These are phyloP conservation scores for Typha latifolia DNA, from an alignment of 176 grass and related monocot genomes.

Conservation along the genomic window DNA sequence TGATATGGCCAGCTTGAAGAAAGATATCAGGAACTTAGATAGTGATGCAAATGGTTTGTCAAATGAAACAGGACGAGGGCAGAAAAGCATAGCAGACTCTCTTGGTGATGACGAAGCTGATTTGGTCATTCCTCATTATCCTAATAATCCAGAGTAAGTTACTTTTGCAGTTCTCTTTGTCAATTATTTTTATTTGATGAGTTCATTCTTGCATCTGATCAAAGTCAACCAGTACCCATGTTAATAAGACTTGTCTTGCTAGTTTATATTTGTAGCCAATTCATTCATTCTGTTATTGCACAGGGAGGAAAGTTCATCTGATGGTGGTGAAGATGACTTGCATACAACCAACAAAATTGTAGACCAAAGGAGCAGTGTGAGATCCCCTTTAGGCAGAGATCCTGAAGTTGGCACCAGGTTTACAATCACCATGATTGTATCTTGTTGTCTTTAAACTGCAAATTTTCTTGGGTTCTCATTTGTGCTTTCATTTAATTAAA, in stretches of 20 bases:
- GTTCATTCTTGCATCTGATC: background rate
- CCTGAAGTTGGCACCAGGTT: conserved; percentile 46
- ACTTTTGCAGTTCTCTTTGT: conserved; percentile 9
- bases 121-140: conserved; percentile 51
- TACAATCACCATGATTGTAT: background rate
- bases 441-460: conserved; percentile 13
- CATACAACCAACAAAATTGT: conserved; percentile 27
- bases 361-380: conserved; percentile 33
- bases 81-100: conserved; percentile 84
- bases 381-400: conserved; percentile 45
- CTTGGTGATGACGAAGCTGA: conserved; percentile 96
- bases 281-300: background rate
- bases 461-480: conserved; percentile 19
- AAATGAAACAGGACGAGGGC: conserved; percentile 27
- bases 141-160: conserved; percentile 46
- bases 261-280: background rate
- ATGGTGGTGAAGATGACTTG: conserved; percentile 31
- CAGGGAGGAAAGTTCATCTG: conserved; percentile 55
- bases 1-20: conserved; percentile 38
- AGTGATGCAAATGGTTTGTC: conserved; percentile 28
- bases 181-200: background rate
- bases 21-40: conserved; percentile 32
- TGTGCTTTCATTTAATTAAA: conserved; percentile 22
- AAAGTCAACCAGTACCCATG: no score
- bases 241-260: no score